These are phyloP conservation scores for Phtheirospermum japonicum DNA, from an alignment of 257 asterid species.

Conservation along the genomic window DNA sequence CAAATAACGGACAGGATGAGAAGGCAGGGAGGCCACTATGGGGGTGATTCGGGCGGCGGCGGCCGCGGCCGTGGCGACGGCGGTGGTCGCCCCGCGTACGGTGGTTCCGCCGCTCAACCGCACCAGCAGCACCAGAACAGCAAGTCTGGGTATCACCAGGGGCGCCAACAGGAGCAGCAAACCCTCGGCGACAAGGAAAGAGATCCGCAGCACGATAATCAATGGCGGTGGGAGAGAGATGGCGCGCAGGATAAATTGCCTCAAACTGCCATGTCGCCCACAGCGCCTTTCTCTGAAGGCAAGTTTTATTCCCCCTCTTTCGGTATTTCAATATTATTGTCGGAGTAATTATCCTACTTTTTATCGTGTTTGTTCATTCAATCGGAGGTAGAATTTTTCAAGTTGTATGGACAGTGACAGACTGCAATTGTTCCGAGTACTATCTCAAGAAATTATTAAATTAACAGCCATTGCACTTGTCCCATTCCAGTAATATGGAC, in stretches of 20 bases:
- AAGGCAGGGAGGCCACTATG: constrained; percentile 48
- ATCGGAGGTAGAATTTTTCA: neutral
- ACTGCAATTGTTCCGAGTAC: neutral
- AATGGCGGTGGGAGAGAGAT: constrained; percentile 80
- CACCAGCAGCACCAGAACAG: constrained; percentile 41
- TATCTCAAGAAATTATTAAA: neutral
- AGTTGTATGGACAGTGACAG: neutral
- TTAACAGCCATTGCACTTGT: neutral
- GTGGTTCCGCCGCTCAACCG: constrained; percentile 40
- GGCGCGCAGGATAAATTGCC: constrained; percentile 43
- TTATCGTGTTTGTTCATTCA: neutral
- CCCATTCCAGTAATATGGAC: neutral
- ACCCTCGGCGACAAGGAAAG: constrained; percentile 42
- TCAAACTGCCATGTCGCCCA: constrained; percentile 63
- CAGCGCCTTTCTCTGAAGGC: constrained; percentile 56
- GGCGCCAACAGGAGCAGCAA: constrained; percentile 40
- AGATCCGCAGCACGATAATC: constrained; percentile 40
- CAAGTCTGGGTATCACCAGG: constrained; percentile 43
- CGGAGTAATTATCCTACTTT: neutral
- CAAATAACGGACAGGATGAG: constrained; percentile 34
- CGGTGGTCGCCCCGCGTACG: constrained; percentile 33
- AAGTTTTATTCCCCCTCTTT: constrained; percentile 3
- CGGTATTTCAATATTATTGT: neutral
- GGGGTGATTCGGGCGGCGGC: constrained; percentile 41
- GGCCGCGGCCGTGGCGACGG: constrained; percentile 34